phyloP scores from a whole-genome alignment of 2,329 filamentous ascomycete genomes.

The Microcyclospora tardicrescens region DNA sequence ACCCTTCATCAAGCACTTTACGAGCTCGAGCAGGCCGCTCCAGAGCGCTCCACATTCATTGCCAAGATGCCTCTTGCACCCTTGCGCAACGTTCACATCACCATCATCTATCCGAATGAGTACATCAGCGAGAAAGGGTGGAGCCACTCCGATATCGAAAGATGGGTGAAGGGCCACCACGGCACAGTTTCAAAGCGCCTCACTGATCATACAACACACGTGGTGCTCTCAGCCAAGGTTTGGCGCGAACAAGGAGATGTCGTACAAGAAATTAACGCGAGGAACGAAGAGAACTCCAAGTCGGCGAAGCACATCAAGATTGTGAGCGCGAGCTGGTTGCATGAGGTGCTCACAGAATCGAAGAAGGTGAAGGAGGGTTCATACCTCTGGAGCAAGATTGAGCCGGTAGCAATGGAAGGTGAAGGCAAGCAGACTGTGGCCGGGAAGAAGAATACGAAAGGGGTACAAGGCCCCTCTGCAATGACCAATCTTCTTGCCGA shows the following conservation, averaged over 20 bases:
- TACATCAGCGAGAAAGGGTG: constrained; percentile 5
- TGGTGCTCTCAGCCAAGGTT: constrained; percentile 52
- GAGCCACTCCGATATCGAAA: constrained; percentile 30
- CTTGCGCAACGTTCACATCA: constrained; percentile 1
- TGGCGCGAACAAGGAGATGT: constrained; percentile 27
- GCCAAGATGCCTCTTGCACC: no score
- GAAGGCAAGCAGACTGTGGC: constrained; percentile 17
- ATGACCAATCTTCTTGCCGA: constrained; percentile 24
- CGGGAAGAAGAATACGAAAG: constrained; percentile 2
- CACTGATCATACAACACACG: constrained; percentile 49
- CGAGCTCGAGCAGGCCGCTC: no score
- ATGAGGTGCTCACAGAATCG: constrained; percentile 33
- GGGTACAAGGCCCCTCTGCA: constrained; percentile 2
- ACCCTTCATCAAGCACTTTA: no score
- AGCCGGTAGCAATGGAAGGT: constrained; percentile 7
- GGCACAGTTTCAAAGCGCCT: constrained; percentile 48
- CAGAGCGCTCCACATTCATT: no score
- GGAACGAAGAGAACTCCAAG: constrained; percentile 2
- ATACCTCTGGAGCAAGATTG: constrained; percentile 22
- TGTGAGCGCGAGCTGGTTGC: constrained; percentile 33
- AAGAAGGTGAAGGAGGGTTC: constrained; percentile 21
- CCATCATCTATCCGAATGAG: constrained; percentile 5
- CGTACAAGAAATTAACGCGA: constrained; percentile 5
- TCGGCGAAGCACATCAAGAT: constrained; percentile 17
- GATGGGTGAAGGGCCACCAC: constrained; percentile 52